These are phyloP conservation scores for Pythium brassicae DNA, from an alignment of 352 stramenopile species.

Conservation along the genomic window DNA sequence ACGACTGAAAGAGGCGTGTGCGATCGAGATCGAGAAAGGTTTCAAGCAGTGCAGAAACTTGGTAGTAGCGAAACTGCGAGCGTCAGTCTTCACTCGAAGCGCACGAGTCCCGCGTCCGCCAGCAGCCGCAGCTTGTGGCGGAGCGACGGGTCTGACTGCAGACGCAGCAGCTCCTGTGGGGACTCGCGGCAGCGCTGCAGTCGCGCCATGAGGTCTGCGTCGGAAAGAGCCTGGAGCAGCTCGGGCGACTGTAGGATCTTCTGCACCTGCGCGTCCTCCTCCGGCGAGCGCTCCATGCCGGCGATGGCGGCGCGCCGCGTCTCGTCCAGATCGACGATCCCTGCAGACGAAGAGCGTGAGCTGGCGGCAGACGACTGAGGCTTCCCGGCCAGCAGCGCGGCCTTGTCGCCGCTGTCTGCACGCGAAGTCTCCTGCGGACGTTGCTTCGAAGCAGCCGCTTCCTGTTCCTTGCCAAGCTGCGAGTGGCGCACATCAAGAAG, in stretches of 20 bases:
- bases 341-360: background rate
- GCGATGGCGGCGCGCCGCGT: constrained; percentile 46
- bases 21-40: no score
- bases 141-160: constrained; percentile 36
- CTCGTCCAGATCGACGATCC: constrained; percentile 60
- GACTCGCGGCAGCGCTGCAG: constrained; percentile 40
- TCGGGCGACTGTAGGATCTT: constrained; percentile 59
- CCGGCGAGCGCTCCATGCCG: constrained; percentile 44
- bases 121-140: constrained; percentile 55
- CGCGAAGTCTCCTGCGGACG: constrained; percentile 9
- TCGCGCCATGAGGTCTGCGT: constrained; percentile 49
- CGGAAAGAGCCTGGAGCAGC: constrained; percentile 54
- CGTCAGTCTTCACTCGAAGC: constrained; percentile 27
- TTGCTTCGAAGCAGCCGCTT: constrained; percentile 9
- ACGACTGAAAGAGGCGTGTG: no score
- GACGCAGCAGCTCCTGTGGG: constrained; percentile 30
- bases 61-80: no score
- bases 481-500: no score
- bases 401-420: background rate
- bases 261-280: constrained; percentile 71
- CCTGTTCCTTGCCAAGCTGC: constrained; percentile 38
- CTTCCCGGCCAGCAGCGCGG: constrained; percentile 3
- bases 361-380: background rate
- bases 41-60: no score
- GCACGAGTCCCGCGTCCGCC: constrained; percentile 50